Evolutionary conservation across 2,329 filamentous ascomycete species (phyloP), one percentile per base, ranked within the genome.

Genomic region (Meredithiella fracta): DNA sequence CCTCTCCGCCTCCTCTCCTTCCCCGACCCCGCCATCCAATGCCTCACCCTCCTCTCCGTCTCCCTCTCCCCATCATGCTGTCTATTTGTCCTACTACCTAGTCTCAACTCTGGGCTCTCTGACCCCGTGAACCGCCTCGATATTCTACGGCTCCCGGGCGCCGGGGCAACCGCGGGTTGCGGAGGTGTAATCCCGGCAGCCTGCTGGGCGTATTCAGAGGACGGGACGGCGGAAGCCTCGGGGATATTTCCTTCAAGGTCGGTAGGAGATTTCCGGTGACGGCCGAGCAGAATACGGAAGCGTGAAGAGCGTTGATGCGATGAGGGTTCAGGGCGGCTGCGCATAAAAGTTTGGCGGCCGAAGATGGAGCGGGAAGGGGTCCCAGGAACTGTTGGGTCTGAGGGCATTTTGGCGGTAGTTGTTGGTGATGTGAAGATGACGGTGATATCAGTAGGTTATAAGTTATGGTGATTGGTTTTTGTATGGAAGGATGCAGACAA

Each of bases 91-190:
- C 20, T 23, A 53, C 61, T 23, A 71, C 66, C 34, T 1, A 78
- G 63, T 57, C 73, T 70, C 59, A 70, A 64, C 58, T 75, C 73
- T 23, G 73, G 75, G 15, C 73, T 72, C 60, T 77, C 73, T 2
- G 71, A 66, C 11, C 70, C 69, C 17, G 67, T 63, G 59, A 71
- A 69, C 23, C 62, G 38, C 53, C 60, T 37, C 25, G 59, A 40
- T 15, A 50, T 44, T 7, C 31, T 31, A 17, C 53, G 54, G 11
- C 20, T 44, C 1, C 50, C 50, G 7, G 31, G n/a, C 23, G 29
- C 14, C 47, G 53, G 38, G 5, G 50, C 40, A 4, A 56, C 25
- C 3, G 56, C 54, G 8, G 57, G 57, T 20, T 23, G 26, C 14
- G 53, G 57, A 8, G 31, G 34, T 14, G 49, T 20, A 20, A 58